A percentile compares a stretch with the other conserved stretches of the same genome.
These are phyloP conservation scores for Metschnikowia shivogae DNA, from an alignment of 805 yeast genomes.

Conservation along the genomic window DNA sequence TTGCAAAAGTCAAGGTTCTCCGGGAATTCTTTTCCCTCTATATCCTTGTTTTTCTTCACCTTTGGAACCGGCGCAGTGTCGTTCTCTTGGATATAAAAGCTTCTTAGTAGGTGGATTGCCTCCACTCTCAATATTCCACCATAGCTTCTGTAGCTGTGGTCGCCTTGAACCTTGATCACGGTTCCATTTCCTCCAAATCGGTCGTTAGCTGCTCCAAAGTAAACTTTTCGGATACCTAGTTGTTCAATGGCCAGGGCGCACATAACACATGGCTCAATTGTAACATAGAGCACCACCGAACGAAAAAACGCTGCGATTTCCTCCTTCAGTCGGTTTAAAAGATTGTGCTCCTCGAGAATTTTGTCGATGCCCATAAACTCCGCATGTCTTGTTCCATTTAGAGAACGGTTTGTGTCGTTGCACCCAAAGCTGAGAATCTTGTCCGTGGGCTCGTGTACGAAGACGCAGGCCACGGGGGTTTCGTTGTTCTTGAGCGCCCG, in stretches of 20 bases:
- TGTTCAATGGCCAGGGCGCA: constrained; percentile 91
- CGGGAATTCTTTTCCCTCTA: constrained; percentile 57
- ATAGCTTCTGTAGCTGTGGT: constrained; percentile 46
- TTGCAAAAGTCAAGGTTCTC: constrained; percentile 48
- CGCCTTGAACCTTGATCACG: constrained; percentile 49
- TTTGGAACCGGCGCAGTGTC: constrained; percentile 80
- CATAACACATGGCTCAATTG: constrained; percentile 98
- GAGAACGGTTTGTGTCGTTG: constrained; percentile 80
- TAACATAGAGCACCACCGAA: constrained; percentile 74
- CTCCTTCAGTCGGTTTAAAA: constrained; percentile 5
- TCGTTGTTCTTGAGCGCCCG: constrained; percentile 63
- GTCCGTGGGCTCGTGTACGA: constrained; percentile 32
- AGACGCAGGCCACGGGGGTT: constrained; percentile 82
- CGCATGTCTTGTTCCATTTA: constrained; percentile 89
- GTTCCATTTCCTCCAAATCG: constrained; percentile 97
- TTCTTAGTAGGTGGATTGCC: constrained; percentile 74
- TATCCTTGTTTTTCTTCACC: constrained; percentile 62
- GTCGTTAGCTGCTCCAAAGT: constrained; percentile 92
- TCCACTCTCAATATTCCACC: constrained; percentile 82
- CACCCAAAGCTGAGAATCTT: constrained; percentile 68
- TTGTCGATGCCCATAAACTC: constrained; percentile 76
- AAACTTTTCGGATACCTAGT: constrained; percentile 64
- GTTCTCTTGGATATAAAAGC: constrained; percentile 83
- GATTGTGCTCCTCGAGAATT: constrained; percentile 14
- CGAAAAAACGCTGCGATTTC: constrained; percentile 37